These are phyloP conservation scores for Clavariopsis aquatica DNA, from an alignment of 495 filamentous ascomycete species.

Conservation along the genomic window DNA sequence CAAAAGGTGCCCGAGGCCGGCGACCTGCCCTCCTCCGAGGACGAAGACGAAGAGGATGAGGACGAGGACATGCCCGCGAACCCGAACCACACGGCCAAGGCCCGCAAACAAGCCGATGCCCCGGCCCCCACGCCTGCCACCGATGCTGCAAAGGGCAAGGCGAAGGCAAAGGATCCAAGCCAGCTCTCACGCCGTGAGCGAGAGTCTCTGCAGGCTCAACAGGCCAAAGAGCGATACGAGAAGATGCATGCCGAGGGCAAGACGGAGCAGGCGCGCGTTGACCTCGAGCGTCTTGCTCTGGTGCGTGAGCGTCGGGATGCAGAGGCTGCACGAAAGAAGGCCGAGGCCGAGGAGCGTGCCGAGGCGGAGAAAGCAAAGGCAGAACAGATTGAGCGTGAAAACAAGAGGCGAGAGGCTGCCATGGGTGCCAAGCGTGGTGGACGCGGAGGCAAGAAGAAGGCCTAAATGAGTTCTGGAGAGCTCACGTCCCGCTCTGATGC, in stretches of 20 bases:
- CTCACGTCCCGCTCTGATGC: neutral
- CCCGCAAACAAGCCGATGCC: conserved; percentile 60
- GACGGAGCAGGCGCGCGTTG: conserved; percentile 94
- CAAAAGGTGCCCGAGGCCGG: conserved; percentile 68
- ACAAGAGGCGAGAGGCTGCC: conserved; percentile 43
- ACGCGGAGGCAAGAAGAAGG: conserved; percentile 39
- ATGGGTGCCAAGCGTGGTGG: conserved; percentile 38
- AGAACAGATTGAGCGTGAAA: conserved; percentile 45
- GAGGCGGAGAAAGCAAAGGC: conserved; percentile 47
- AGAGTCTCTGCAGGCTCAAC: conserved; percentile 83
- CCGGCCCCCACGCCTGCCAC: conserved; percentile 51
- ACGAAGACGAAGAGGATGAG: conserved; percentile 60
- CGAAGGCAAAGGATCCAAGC: conserved; percentile 44
- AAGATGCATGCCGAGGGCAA: conserved; percentile 95
- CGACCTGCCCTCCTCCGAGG: conserved; percentile 74
- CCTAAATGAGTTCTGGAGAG: conserved; percentile 9
- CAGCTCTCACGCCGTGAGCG: conserved; percentile 80
- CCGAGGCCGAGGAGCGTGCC: conserved; percentile 50
- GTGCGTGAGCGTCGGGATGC: conserved; percentile 85
- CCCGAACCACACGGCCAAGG: conserved; percentile 81
- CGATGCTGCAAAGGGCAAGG: conserved; percentile 32
- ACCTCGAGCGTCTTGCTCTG: conserved; percentile 76
- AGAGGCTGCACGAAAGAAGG: conserved; percentile 78
- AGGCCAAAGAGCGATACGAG: conserved; percentile 85
- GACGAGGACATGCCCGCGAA: conserved; percentile 73